Base-by-base conservation (phyloP, 306 rosid species). In the Pterocarpus macrocarpus region DNA sequence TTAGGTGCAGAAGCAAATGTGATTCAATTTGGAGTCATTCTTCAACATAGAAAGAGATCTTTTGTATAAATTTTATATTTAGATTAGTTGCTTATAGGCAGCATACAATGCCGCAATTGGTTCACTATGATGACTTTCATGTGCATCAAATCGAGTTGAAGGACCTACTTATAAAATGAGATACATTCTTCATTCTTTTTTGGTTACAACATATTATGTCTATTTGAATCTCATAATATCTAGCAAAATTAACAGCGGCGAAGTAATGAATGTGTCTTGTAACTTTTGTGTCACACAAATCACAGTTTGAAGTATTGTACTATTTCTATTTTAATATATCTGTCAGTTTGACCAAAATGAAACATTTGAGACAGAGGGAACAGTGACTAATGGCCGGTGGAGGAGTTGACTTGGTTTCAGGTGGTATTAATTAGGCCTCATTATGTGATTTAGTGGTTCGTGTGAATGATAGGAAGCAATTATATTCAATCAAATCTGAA, bases 401-500 rank as follows among this genome's bases (percentile, higher is more conserved):
- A 68, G 58, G 76, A 33, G 77, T 79, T 79, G 82, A 79, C 77
- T 58, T 79, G 16, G 56, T 69, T 55, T 69, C 50, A 43, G 14
- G 49, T n/a, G 34, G 59, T 59, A 50, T 13, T 50, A 50, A 45
- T 66, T 66, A 13, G 34, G 68, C 38, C 55, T 43, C 17, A 14
- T 47, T 49, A 17, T n/a, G 65, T 10, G 79, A 64, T 38, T 64
- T 5, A 61, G 73, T 35, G 75, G 66, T 55, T 68, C 8, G 30
- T 53, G 79, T 50, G 65, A 70, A 69, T 59, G 76, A 69, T 33
- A 43, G 38, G 15, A 22, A 75, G 67, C 56, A 50, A 76, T 68
- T 34, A 82, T 75, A 58, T 66, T 81, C 15, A 58, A 55, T 83
- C 41, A 43, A 78, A 65, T 72, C 59, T 5, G 71, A 83, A 73